Evolutionary conservation across 2,329 filamentous ascomycete genomes (phyloP).

Genomic region (Metarhizium album): DNA sequence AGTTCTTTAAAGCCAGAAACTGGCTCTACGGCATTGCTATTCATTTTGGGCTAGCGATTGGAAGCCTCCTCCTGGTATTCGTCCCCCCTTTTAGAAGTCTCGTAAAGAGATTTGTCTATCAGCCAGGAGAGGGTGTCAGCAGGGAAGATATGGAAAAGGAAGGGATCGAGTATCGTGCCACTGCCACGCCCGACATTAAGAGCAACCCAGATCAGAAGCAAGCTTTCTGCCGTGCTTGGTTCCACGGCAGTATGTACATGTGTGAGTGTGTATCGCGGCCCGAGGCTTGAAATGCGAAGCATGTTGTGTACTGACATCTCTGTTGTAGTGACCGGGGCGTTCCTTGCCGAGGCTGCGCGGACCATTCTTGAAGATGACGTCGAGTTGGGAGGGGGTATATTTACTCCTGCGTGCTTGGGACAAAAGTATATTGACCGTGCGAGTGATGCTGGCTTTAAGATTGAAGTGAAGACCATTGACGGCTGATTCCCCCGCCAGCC

Average conservation of each 20-base stretch:
- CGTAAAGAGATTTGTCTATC: slow-evolving; percentile 31
- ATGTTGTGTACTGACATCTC: not conserved
- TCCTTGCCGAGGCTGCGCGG: slow-evolving; percentile 53
- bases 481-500: not conserved
- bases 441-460: slow-evolving; percentile 48
- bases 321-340: slow-evolving; percentile 49
- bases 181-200: slow-evolving; percentile 47
- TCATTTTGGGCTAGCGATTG: slow-evolving; percentile 37
- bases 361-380: slow-evolving; percentile 54
- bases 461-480: slow-evolving; percentile 37
- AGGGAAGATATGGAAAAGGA: slow-evolving; percentile 46
- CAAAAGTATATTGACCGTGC: slow-evolving; percentile 55
- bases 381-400: slow-evolving; percentile 52
- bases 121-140: slow-evolving; percentile 45
- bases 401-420: slow-evolving; percentile 63
- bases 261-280: slow-evolving; percentile 32
- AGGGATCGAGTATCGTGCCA: slow-evolving; percentile 50
- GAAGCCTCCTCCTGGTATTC: slow-evolving; percentile 32
- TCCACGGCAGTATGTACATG: slow-evolving; percentile 53
- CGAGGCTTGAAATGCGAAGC: not conserved
- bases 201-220: slow-evolving; percentile 31
- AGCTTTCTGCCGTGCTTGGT: slow-evolving; percentile 44
- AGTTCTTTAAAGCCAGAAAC: slow-evolving; percentile 41
- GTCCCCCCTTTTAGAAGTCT: slow-evolving; percentile 35
- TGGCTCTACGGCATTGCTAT: slow-evolving; percentile 37